Conservation (phyloP, 176 grass and related monocot species). For the Musa troglodytarum region DNA sequence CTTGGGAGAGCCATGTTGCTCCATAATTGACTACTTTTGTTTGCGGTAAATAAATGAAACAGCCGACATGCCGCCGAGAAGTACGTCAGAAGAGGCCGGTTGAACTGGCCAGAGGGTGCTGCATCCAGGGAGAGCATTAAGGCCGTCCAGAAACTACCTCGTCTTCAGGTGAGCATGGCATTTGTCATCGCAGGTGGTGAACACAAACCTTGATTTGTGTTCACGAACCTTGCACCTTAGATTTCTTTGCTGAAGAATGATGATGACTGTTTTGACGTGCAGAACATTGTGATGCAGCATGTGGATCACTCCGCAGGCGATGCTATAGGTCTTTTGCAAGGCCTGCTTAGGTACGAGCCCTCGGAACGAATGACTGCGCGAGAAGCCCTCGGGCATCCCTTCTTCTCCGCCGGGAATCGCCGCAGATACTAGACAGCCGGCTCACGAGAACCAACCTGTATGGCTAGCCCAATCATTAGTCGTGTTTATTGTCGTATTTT, state of each 20-base stretch:
- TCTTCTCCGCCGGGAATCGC: not conserved
- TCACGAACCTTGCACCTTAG: no score
- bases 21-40: not conserved
- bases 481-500: no score
- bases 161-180: not conserved
- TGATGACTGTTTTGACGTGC: not conserved
- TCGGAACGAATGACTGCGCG: not conserved
- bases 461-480: no score
- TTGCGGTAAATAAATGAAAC: not conserved
- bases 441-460: no score
- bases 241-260: not conserved
- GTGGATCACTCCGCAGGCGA: slow-evolving; percentile 1
- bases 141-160: not conserved
- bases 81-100: not conserved
- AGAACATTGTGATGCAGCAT: slow-evolving; percentile 11
- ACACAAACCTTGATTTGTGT: no score
- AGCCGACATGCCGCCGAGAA: slow-evolving; percentile 4
- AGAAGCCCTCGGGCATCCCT: slow-evolving; percentile 3
- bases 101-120: slow-evolving; percentile 1
- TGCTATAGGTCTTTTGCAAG: not conserved
- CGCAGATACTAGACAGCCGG: no score
- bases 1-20: not conserved
- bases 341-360: not conserved
- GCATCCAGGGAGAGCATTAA: not conserved
- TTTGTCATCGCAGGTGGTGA: no score